Conservation (phyloP, 2,329 filamentous ascomycete species). For the Fusarium marasasianum region DNA sequence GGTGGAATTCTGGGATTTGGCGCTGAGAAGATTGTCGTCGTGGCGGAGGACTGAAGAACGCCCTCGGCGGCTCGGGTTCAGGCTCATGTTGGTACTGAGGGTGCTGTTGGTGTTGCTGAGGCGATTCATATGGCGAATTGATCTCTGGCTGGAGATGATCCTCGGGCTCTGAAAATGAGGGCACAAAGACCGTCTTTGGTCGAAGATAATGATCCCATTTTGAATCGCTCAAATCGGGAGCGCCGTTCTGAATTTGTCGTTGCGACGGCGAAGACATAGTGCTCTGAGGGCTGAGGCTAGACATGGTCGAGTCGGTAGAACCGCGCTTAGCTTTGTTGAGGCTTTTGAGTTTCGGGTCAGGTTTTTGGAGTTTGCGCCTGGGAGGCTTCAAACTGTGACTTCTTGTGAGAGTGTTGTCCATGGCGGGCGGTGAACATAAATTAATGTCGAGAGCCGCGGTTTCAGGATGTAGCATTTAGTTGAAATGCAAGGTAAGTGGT, state of each 20-base stretch:
- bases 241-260: conserved; percentile 32
- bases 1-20: conserved; percentile 41
- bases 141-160: conserved; percentile 11
- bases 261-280: conserved; percentile 27
- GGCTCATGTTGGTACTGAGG: background rate
- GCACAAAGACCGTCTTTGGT: conserved; percentile 34
- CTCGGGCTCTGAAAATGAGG: conserved; percentile 28
- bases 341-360: conserved; percentile 42
- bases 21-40: conserved; percentile 30
- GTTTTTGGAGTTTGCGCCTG: conserved; percentile 46
- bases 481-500: conserved; percentile 2
- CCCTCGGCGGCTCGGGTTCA: conserved; percentile 16
- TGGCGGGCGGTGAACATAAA: conserved; percentile 11
- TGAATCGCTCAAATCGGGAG: conserved; percentile 42
- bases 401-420: conserved; percentile 17
- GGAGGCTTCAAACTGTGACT: conserved; percentile 40
- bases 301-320: conserved; percentile 39
- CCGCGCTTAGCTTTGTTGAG: conserved; percentile 39
- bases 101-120: background rate
- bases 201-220: conserved; percentile 45
- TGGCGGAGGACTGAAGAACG: conserved; percentile 17
- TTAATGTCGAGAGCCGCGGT: conserved; percentile 2
- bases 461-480: conserved; percentile 23
- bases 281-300: conserved; percentile 33
- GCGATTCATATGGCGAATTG: background rate